Percentiles rank a stretch among this genome's conserved stretches.
phyloP scores from a whole-genome alignment of 2,329 filamentous ascomycete genomes.

The Trematosphaeria pertusa region DNA sequence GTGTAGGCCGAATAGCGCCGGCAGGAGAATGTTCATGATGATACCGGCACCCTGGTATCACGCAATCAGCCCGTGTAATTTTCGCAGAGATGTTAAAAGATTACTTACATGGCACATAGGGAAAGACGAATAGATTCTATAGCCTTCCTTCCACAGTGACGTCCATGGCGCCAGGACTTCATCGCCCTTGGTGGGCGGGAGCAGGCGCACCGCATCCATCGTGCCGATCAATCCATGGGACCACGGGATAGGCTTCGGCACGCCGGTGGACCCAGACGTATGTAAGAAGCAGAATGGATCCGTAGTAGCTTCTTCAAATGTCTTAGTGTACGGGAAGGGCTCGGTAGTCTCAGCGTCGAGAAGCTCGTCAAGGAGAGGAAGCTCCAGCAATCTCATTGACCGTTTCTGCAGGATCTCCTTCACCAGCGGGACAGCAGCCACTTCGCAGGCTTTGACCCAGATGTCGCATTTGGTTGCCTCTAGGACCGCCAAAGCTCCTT shows the following conservation, averaged over 20 bases:
- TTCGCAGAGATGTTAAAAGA: not conserved
- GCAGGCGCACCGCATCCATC: conserved; percentile 47
- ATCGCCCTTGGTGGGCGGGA: conserved; percentile 42
- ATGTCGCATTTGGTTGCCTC: conserved; percentile 24
- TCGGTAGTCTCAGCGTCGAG: conserved; percentile 14
- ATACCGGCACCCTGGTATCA: conserved; percentile 49
- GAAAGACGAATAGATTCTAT: conserved; percentile 39
- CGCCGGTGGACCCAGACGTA: conserved; percentile 46
- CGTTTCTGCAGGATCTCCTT: conserved; percentile 14
- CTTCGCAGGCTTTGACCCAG: conserved; percentile 21
- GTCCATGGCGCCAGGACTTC: conserved; percentile 27
- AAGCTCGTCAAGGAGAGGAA: conserved; percentile 22
- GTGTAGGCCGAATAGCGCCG: conserved; percentile 44
- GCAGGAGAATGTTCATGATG: conserved; percentile 52
- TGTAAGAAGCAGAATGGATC: conserved; percentile 41
- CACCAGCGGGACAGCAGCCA: conserved; percentile 12
- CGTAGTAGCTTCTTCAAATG: conserved; percentile 26
- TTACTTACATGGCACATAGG: conserved; percentile 46
- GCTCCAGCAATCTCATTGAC: conserved; percentile 18
- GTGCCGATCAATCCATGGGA: conserved; percentile 44
- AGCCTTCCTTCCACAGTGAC: conserved; percentile 27
- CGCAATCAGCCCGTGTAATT: not conserved
- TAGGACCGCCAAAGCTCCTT: conserved; percentile 29
- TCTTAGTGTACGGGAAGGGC: conserved; percentile 21
- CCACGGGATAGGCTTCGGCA: conserved; percentile 44